Evolutionary conservation across 2,329 filamentous ascomycete species (phyloP).

Genomic region (Talaromyces sp.): DNA sequence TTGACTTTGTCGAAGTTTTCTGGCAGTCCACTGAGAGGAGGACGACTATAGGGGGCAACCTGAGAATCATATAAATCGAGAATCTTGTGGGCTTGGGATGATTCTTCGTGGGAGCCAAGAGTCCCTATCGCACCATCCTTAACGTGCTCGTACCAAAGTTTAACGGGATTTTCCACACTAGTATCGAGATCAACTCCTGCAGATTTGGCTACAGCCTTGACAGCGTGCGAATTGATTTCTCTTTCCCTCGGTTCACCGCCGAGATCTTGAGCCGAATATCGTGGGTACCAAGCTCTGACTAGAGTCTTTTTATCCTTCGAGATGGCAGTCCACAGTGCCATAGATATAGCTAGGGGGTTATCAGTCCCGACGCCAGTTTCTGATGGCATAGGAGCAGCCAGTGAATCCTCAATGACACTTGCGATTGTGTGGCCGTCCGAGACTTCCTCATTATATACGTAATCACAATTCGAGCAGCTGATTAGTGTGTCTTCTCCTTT

Average conservation of each 20-base stretch:
- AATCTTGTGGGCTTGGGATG: constrained; percentile 20
- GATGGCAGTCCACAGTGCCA: constrained; percentile 39
- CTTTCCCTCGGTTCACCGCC: constrained; percentile 33
- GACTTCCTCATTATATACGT: constrained; percentile 86
- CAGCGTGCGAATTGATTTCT: constrained; percentile 57
- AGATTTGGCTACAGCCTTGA: constrained; percentile 54
- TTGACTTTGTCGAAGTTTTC: constrained; percentile 26
- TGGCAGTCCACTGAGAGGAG: constrained; percentile 37
- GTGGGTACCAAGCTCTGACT: constrained; percentile 66
- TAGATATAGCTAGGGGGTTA: constrained; percentile 32
- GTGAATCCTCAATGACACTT: constrained; percentile 12
- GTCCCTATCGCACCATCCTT: constrained; percentile 21
- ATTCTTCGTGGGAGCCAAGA: not conserved
- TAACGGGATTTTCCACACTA: constrained; percentile 58
- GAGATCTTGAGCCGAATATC: constrained; percentile 35
- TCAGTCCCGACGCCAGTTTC: constrained; percentile 23
- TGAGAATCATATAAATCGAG: constrained; percentile 42
- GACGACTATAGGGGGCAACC: constrained; percentile 38
- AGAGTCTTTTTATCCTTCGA: constrained; percentile 61
- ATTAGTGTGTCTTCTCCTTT: constrained; percentile 85
- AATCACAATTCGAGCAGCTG: constrained; percentile 68
- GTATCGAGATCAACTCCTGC: constrained; percentile 67
- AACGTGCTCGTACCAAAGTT: constrained; percentile 51
- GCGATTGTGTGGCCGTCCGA: constrained; percentile 47
- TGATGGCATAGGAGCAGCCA: constrained; percentile 23